These are phyloP conservation scores for Mycena epipterygia DNA, from an alignment of 768 basidiomycete genomes.

Conservation along the genomic window DNA sequence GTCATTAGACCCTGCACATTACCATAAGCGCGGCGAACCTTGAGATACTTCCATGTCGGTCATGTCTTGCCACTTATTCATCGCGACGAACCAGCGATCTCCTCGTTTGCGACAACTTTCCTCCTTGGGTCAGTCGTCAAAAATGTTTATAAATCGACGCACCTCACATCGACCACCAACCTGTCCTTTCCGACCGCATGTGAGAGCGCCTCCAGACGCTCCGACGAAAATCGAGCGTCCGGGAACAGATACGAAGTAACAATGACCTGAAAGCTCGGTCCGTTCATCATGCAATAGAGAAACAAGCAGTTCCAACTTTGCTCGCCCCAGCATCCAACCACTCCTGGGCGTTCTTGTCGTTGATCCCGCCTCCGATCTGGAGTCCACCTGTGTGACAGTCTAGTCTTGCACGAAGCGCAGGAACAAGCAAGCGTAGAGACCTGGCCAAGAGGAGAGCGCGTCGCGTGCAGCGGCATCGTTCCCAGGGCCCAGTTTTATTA, in stretches of 20 bases:
- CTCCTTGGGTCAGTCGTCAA: background rate
- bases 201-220: conserved; percentile 75
- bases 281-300: conserved; percentile 12
- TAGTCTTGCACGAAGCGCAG: conserved; percentile 17
- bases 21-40: conserved; percentile 58
- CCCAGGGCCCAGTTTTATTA: conserved; percentile 94
- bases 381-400: conserved; percentile 67
- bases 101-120: conserved; percentile 86
- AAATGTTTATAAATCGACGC: conserved; percentile 33
- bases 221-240: conserved; percentile 79
- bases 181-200: conserved; percentile 82
- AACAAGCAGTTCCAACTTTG: conserved; percentile 65
- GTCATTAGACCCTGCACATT: background rate
- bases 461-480: conserved; percentile 92
- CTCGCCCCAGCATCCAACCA: conserved; percentile 94
- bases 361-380: conserved; percentile 96
- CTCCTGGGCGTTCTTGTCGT: conserved; percentile 78
- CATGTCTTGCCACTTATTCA: conserved; percentile 98
- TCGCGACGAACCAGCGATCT: conserved; percentile 91
- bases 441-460: conserved; percentile 88
- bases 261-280: conserved; percentile 76
- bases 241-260: conserved; percentile 99
- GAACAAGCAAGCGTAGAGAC: conserved; percentile 49
- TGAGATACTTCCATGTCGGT: conserved; percentile 93
- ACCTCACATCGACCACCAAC: conserved; percentile 97